These are phyloP conservation scores for Graphilbum fragrans DNA, from an alignment of 2,329 filamentous ascomycete genomes.

Conservation along the genomic window DNA sequence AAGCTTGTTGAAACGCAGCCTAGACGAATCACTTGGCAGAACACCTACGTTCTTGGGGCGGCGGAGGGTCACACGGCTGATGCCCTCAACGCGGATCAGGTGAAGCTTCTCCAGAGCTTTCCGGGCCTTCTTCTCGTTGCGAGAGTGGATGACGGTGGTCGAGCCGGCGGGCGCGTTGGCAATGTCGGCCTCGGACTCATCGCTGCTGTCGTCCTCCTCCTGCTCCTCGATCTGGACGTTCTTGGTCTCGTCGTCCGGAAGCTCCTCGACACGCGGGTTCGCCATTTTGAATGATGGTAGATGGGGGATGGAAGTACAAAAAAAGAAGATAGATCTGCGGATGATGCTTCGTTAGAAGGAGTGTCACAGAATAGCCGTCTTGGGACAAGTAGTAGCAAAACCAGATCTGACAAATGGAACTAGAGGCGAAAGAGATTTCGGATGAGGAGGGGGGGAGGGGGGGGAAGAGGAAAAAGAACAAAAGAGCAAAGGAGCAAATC, in stretches of 20 bases:
- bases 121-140: slow-evolving; percentile 99
- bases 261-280: slow-evolving; percentile 95
- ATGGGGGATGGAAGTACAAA: not conserved
- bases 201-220: slow-evolving; percentile 57
- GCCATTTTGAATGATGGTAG: slow-evolving; percentile 56
- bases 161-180: slow-evolving; percentile 62
- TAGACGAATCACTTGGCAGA: no score
- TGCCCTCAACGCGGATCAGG: slow-evolving; percentile 89
- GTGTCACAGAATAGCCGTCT: no score
- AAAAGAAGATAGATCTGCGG: no score
- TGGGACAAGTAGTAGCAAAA: no score
- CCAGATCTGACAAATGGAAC: no score
- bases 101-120: slow-evolving; percentile 99
- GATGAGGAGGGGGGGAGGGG: no score
- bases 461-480: no score
- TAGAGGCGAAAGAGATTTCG: no score
- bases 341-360: no score
- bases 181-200: slow-evolving; percentile 68
- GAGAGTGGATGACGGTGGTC: slow-evolving; percentile 84
- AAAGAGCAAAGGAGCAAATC: no score
- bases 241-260: slow-evolving; percentile 81
- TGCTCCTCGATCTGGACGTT: slow-evolving; percentile 69
- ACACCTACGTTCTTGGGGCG: slow-evolving; percentile 94
- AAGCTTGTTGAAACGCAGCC: slow-evolving; percentile 89
- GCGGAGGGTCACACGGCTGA: slow-evolving; percentile 95